A percentile compares a stretch with the other conserved stretches of the same genome.
phyloP scores from a whole-genome alignment of 78 protist species.

The Pigoraptor vietnamica region DNA sequence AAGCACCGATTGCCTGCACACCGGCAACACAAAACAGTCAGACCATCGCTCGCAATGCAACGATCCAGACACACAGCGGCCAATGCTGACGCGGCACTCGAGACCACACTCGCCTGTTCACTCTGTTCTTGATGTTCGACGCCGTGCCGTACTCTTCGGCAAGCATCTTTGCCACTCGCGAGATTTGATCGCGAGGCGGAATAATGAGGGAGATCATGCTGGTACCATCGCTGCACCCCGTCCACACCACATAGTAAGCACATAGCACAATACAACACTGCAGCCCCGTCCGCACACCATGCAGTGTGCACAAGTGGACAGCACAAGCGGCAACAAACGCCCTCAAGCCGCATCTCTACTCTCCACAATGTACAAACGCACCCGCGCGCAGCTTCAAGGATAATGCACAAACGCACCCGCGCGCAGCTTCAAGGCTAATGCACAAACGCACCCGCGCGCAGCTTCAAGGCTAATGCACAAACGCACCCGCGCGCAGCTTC shows the following conservation, averaged over 20 bases:
- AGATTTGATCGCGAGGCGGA: conserved; percentile 95
- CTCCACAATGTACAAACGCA: too few relatives aligned
- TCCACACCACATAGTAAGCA: too few relatives aligned
- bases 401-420: too few relatives aligned
- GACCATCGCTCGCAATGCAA: neutral
- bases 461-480: too few relatives aligned
- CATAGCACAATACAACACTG: too few relatives aligned
- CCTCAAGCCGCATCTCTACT: too few relatives aligned
- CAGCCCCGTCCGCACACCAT: too few relatives aligned
- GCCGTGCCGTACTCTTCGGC: conserved; percentile 99
- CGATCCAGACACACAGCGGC: neutral
- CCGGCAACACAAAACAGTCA: neutral
- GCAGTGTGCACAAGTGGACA: too few relatives aligned
- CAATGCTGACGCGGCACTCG: neutral
- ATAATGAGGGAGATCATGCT: conserved; percentile 95
- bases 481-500: conserved; percentile 77
- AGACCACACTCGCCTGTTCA: conserved; percentile 73
- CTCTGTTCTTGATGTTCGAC: conserved; percentile 96
- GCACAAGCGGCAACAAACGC: too few relatives aligned
- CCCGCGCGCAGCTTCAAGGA: too few relatives aligned
- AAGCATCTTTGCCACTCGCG: conserved; percentile 85
- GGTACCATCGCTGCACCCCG: conserved; percentile 94
- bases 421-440: too few relatives aligned
- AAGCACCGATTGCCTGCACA: conserved; percentile 25
- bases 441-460: too few relatives aligned